Percentiles rank a stretch among this genome's conserved stretches.
phyloP scores from a whole-genome alignment of 306 rosid genomes.

The Malus orientalis region DNA sequence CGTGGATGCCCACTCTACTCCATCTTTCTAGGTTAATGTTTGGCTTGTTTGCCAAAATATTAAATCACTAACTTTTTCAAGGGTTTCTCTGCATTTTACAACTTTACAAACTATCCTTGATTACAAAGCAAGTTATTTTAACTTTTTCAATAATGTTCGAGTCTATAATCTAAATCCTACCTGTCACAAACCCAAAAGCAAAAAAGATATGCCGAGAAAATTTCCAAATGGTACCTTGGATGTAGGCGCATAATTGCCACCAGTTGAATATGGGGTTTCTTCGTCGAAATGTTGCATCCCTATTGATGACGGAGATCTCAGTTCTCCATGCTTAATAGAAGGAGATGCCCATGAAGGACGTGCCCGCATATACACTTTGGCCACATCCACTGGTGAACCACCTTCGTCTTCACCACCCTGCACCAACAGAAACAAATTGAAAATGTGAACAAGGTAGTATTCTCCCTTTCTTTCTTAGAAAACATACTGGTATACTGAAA shows the following conservation, averaged over 20 bases:
- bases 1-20: background rate
- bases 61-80: background rate
- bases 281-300: constrained; percentile 57
- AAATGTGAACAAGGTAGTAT: background rate
- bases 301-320: constrained; percentile 37
- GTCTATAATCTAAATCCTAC: background rate
- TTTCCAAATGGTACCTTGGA: constrained; percentile 53
- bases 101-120: background rate
- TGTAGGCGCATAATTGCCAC: constrained; percentile 42
- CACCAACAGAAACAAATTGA: constrained; percentile 9
- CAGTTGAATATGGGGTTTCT: constrained; percentile 53
- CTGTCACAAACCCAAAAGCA: background rate
- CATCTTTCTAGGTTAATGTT: background rate
- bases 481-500: background rate
- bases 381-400: constrained; percentile 88
- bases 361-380: constrained; percentile 71
- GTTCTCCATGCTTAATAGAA: constrained; percentile 40
- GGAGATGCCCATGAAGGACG: constrained; percentile 94
- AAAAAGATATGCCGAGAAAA: background rate
- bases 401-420: constrained; percentile 58
- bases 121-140: background rate
- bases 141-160: background rate
- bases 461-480: background rate
- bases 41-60: background rate
- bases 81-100: background rate